Conservation (phyloP, 2,329 filamentous ascomycete genomes). For the Pyrenochaeta sp. region DNA sequence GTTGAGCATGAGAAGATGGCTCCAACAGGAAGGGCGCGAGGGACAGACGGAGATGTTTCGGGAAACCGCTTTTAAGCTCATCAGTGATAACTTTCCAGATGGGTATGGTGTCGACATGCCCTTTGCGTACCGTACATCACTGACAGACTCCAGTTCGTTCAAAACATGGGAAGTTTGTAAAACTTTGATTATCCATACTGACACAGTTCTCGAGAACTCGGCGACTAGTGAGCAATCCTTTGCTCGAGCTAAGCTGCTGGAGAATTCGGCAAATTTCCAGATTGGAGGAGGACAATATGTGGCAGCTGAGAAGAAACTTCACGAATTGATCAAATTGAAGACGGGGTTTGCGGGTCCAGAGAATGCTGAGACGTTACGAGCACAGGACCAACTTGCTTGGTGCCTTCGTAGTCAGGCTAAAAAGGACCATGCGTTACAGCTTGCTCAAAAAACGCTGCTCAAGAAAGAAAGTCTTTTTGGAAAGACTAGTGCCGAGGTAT, state of each 20-base stretch:
- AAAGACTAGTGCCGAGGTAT: constrained; percentile 10
- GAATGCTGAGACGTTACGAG: constrained; percentile 11
- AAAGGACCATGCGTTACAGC: constrained; percentile 6
- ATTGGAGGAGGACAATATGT: constrained; percentile 15
- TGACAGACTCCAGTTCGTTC: constrained; percentile 1
- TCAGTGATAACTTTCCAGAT: constrained; percentile 11
- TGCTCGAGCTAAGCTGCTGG: constrained; percentile 7
- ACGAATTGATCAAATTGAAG: constrained; percentile 10
- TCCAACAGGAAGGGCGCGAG: constrained; percentile 1
- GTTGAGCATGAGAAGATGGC: constrained; percentile 17
- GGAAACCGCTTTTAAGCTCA: constrained; percentile 7
- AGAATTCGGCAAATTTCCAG: constrained; percentile 15
- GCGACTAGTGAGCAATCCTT: constrained; percentile 1
- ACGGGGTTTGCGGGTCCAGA: constrained; percentile 8
- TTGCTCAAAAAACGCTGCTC: constrained; percentile 10
- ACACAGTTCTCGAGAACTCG: constrained; percentile 11
- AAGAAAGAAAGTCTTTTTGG: constrained; percentile 12
- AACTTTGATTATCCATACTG: constrained; percentile 13
- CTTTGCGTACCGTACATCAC: background rate
- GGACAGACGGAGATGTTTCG: constrained; percentile 1
- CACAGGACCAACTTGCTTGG: constrained; percentile 15
- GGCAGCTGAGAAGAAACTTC: constrained; percentile 8
- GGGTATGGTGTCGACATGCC: background rate
- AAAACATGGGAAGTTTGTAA: constrained; percentile 15
- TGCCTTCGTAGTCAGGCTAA: constrained; percentile 14